Evolutionary conservation across 2,329 filamentous ascomycete genomes (phyloP).

Genomic region (Penicillium glabrum): DNA sequence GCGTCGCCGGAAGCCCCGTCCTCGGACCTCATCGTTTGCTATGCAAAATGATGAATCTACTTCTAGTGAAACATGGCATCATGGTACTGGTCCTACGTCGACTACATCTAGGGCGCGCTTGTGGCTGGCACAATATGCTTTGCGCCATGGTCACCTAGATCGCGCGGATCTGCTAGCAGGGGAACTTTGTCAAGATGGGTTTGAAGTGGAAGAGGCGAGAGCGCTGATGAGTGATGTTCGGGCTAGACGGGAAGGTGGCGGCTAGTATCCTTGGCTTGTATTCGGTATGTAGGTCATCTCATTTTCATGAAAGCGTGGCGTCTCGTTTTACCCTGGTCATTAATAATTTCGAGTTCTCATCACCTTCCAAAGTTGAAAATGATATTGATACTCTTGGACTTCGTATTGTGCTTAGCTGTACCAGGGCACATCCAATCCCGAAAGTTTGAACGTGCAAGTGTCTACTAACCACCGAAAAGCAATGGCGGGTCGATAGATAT

Average conservation of each 20-base stretch:
- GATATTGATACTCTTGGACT: background rate
- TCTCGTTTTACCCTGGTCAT: conserved; percentile 1
- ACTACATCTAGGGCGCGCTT: conserved; percentile 90
- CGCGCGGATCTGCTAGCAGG: conserved; percentile 78
- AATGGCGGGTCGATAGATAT: conserved; percentile 5
- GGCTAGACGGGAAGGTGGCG: conserved; percentile 62
- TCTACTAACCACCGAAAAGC: background rate
- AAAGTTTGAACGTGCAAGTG: background rate
- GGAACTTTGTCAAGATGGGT: conserved; percentile 91
- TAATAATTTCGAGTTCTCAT: background rate
- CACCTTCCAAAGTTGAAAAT: background rate
- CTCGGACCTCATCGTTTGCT: conserved; percentile 29
- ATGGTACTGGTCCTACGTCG: conserved; percentile 79
- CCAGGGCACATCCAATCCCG: rapidly evolving
- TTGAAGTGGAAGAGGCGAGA: conserved; percentile 96
- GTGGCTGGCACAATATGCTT: conserved; percentile 85
- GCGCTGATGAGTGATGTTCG: conserved; percentile 84
- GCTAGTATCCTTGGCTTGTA: conserved; percentile 4
- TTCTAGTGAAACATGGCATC: conserved; percentile 37
- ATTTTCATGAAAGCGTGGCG: conserved; percentile 10
- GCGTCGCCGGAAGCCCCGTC: conserved; percentile 45
- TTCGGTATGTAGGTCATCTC: background rate
- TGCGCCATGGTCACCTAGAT: conserved; percentile 71
- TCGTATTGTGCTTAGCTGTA: too few relatives aligned
- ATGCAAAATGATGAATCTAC: conserved; percentile 35